Base-by-base conservation (phyloP, 352 stramenopile genomes). In the Phytophthora agathidicida region DNA sequence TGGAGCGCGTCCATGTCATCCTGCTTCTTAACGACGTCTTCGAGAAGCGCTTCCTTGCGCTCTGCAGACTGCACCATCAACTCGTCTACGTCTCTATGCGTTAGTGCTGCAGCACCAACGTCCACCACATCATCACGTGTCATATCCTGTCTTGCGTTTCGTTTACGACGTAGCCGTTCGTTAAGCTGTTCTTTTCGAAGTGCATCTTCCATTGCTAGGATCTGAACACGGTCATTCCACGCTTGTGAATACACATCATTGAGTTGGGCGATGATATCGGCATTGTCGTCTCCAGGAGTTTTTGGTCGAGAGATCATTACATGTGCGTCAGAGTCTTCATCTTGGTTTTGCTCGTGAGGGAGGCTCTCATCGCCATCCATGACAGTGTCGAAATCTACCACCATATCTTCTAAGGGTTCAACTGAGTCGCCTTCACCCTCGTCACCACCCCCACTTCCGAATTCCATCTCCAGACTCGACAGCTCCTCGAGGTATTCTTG, bases 401-500 rank as follows among this genome's bases (percentile, higher is more conserved):
- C 54, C 20, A 38, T 48, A 23, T 50, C 22, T 5, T 62, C 56
- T 4, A 42, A 32, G 8, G 65, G 55, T 7, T 76, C 60, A 1
- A 38, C 53, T 17, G 72, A 77, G 43, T 73, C 72, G 7, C 68
- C 47, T 35, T 60, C 53, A 36, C 60, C 56, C 17, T 52, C 57
- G 17, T 60, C 54, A 6, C 28, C 26, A 28, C 23, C 11, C 13
- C 32, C 39, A 22, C 24, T 53, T 19, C 37, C 65, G 36, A 86
- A 92, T 42, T 92, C 75, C 30, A 75, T 53, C 28, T 89, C 73
- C 28, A 92, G 24, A 8, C 42, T 60, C 2, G 78, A 69, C 7
- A 80, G 49, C 41, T 87, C 72, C 20, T 69, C 65, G 6, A 77
- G 57, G 38, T 90, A 89, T 17, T 85, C 78, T 35, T 78, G 48